Percentiles rank a stretch among this genome's conserved stretches.
phyloP scores from a whole-genome alignment of 306 rosid genomes.

The Pterocarpus macrocarpus region DNA sequence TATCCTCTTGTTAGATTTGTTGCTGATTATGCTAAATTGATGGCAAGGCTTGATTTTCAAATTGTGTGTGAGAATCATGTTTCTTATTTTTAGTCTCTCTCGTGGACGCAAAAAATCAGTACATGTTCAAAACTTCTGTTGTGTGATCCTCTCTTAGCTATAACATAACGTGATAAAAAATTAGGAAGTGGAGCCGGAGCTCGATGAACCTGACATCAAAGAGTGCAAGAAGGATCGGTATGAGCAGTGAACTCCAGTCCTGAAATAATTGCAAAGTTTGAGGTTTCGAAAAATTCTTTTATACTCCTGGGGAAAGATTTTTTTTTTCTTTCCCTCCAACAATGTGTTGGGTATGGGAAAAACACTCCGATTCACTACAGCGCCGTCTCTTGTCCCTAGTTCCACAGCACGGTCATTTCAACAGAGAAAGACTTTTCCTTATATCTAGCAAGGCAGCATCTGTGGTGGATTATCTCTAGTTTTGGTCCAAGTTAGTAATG shows the following conservation, averaged over 20 bases:
- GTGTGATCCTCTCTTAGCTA: not conserved
- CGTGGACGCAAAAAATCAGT: not conserved
- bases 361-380: too few relatives aligned
- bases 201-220: not conserved
- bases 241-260: not conserved
- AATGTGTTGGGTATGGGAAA: too few relatives aligned
- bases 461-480: too few relatives aligned
- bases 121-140: not conserved
- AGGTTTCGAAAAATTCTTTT: too few relatives aligned
- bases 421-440: not conserved
- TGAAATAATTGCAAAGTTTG: not conserved
- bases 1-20: not conserved
- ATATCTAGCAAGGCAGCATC: too few relatives aligned
- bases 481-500: too few relatives aligned
- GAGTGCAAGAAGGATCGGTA: too few relatives aligned
- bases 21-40: not conserved
- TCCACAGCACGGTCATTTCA: not conserved
- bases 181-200: not conserved
- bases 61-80: not conserved
- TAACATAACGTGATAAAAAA: not conserved
- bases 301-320: too few relatives aligned
- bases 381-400: not conserved
- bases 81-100: not conserved
- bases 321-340: too few relatives aligned
- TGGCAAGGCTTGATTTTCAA: slow-evolving; percentile 1